Conservation (phyloP, 2,329 filamentous ascomycete genomes). For the Ophiostoma sp. region DNA sequence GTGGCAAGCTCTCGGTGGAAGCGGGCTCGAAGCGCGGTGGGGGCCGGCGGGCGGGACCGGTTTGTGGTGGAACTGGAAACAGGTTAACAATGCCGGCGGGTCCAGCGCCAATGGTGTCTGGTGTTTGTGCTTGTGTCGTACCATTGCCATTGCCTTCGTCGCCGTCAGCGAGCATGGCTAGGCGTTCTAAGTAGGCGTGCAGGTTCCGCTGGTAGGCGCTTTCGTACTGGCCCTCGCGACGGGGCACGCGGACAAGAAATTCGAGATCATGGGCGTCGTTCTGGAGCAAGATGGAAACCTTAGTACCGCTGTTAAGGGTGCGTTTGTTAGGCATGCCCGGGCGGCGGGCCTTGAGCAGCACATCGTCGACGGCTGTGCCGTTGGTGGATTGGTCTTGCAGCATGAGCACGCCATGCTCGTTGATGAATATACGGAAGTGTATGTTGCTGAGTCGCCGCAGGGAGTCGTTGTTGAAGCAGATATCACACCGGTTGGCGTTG, state of each 20-base stretch:
- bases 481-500: constrained; percentile 69
- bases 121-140: constrained; percentile 12
- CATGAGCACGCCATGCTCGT: constrained; percentile 83
- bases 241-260: constrained; percentile 84
- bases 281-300: constrained; percentile 67
- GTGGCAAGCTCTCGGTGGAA: constrained; percentile 44
- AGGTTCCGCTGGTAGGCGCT: constrained; percentile 69
- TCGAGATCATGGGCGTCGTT: constrained; percentile 60
- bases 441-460: constrained; percentile 81
- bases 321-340: constrained; percentile 43
- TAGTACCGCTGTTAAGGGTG: constrained; percentile 70
- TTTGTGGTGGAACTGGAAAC: constrained; percentile 31
- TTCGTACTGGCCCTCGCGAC: constrained; percentile 65
- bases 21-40: constrained; percentile 31
- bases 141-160: constrained; percentile 24
- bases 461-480: constrained; percentile 66
- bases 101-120: constrained; percentile 49
- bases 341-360: constrained; percentile 53
- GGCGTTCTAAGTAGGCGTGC: constrained; percentile 58
- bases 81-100: constrained; percentile 48
- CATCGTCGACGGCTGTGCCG: constrained; percentile 81
- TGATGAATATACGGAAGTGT: constrained; percentile 95
- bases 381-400: constrained; percentile 95
- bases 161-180: constrained; percentile 37
- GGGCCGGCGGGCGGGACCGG: constrained; percentile 13